Evolutionary conservation across 805 yeast genomes (phyloP).

Genomic region (Kockiozyma suomiensis): DNA sequence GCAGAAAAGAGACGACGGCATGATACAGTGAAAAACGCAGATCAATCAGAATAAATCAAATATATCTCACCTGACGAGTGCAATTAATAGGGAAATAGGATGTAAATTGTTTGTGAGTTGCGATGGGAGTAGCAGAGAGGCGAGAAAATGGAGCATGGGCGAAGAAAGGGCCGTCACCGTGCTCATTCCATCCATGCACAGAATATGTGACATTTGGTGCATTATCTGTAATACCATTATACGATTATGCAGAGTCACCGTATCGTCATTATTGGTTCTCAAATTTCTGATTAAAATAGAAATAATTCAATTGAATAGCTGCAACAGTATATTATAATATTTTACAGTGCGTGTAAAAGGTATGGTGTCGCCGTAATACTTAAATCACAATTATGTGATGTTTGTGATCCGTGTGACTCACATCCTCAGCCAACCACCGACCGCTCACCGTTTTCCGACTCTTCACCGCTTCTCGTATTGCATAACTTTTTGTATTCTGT

Average conservation of each 20-base stretch:
- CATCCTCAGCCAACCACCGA: slow-evolving; percentile 15
- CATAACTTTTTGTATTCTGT: background rate
- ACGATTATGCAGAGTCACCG: background rate
- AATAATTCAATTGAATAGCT: no score
- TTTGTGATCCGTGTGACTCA: background rate
- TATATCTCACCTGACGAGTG: no score
- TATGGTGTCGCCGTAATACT: no score
- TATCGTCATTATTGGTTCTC: no score
- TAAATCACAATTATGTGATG: background rate
- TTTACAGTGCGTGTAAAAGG: no score
- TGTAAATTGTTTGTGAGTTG: background rate
- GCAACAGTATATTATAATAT: no score
- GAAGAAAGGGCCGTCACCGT: slow-evolving; percentile 10
- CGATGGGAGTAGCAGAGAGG: background rate
- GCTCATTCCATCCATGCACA: no score
- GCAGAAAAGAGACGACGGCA: no score
- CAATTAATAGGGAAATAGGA: no score
- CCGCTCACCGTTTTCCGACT: slow-evolving; percentile 13
- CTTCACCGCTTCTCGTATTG: background rate
- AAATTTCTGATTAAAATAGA: no score
- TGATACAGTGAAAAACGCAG: no score
- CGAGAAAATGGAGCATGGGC: slow-evolving; percentile 8
- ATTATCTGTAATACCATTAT: background rate
- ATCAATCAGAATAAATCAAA: no score
- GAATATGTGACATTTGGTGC: background rate